Conservation (phyloP, 805 yeast species). For the Candida krabiensis region DNA sequence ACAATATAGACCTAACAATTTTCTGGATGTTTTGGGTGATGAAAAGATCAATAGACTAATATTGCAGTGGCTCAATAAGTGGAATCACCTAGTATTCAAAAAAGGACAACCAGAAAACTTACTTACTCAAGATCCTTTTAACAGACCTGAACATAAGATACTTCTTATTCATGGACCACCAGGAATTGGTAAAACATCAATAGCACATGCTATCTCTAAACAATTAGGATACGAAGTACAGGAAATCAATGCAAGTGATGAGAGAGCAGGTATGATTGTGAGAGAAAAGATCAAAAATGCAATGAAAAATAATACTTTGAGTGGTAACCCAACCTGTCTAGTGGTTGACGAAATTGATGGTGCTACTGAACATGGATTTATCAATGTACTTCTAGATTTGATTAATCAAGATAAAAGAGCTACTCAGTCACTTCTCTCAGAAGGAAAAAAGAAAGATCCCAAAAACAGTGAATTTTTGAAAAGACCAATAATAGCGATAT, state of each 20-base stretch:
- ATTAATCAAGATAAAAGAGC: slow-evolving; percentile 58
- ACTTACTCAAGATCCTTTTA: slow-evolving; percentile 44
- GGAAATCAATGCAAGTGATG: slow-evolving; percentile 87
- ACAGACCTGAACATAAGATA: slow-evolving; percentile 62
- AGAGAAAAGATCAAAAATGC: slow-evolving; percentile 60
- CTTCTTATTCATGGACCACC: slow-evolving; percentile 87
- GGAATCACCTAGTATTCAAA: slow-evolving; percentile 62
- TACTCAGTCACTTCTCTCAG: slow-evolving; percentile 32
- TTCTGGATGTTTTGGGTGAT: slow-evolving; percentile 68
- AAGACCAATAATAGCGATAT: slow-evolving; percentile 89
- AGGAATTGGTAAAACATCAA: slow-evolving; percentile 90
- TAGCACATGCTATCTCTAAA: slow-evolving; percentile 79
- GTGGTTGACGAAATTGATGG: slow-evolving; percentile 92
- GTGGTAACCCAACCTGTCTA: slow-evolving; percentile 76
- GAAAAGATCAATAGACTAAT: slow-evolving; percentile 61
- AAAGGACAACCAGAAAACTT: slow-evolving; percentile 29
- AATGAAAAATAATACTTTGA: slow-evolving; percentile 61
- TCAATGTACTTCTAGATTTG: slow-evolving; percentile 57
- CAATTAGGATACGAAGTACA: slow-evolving; percentile 79
- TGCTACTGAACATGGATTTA: slow-evolving; percentile 63
- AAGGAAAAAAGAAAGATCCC: slow-evolving; percentile 24
- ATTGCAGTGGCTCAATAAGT: slow-evolving; percentile 62
- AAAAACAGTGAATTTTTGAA: slow-evolving; percentile 41
- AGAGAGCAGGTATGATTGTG: slow-evolving; percentile 57
- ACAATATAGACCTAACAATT: slow-evolving; percentile 65